phyloP scores from a whole-genome alignment of 352 stramenopile species.

The Aphanomyces cochlioides region DNA sequence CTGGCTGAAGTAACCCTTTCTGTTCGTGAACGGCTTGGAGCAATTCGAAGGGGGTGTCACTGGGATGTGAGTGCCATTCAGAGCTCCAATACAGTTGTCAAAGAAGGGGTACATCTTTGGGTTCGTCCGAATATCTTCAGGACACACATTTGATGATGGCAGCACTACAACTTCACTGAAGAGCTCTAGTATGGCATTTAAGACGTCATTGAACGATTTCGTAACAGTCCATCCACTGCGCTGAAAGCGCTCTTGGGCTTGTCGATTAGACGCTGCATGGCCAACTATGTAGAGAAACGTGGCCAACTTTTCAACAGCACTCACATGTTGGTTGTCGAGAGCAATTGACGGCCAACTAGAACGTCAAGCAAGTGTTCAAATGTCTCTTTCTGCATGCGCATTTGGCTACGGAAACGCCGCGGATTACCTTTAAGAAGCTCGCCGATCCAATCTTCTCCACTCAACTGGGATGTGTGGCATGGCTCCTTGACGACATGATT shows the following conservation, averaged over 20 bases:
- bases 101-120: neutral
- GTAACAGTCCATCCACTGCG: neutral
- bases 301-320: neutral
- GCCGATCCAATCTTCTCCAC: neutral
- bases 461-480: neutral
- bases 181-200: neutral
- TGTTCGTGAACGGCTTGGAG: neutral
- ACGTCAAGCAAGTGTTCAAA: too few relatives aligned
- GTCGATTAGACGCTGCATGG: too few relatives aligned
- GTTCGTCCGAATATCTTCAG: neutral
- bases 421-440: neutral
- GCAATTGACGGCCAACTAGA: too few relatives aligned
- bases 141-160: neutral
- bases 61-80: neutral
- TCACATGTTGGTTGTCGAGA: neutral
- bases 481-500: conserved; percentile 3
- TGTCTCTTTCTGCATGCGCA: too few relatives aligned
- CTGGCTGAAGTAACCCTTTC: too few relatives aligned
- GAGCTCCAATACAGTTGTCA: neutral
- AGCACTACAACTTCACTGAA: neutral
- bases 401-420: neutral
- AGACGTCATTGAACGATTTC: neutral
- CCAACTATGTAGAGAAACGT: neutral
- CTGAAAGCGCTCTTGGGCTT: too few relatives aligned
- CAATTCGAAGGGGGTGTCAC: neutral